Evolutionary conservation across 139 green algal genomes (phyloP), one percentile per base, ranked within the genome.

Genomic region (Chlorella sp.): DNA sequence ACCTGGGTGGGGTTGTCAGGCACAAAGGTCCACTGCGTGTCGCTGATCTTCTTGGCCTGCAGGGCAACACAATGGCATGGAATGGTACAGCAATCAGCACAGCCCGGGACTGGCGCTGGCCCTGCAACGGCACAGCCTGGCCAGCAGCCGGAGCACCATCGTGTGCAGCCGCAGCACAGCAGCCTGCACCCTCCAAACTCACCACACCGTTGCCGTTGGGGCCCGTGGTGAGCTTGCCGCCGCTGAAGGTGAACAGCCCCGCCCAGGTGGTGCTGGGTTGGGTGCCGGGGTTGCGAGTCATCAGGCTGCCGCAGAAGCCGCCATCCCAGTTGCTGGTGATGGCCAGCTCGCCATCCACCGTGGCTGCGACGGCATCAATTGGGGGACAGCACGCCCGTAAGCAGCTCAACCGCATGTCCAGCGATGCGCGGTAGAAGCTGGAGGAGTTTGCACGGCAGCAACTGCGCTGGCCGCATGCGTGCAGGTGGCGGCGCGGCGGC

Each of bases 131-230:
- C n/a, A n/a, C n/a, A n/a, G n/a, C n/a, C n/a, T n/a, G n/a, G n/a
- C n/a, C n/a, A n/a, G n/a, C n/a, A n/a, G n/a, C n/a, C n/a, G n/a
- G n/a, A n/a, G n/a, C n/a, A n/a, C n/a, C n/a, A n/a, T n/a, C n/a
- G n/a, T n/a, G n/a, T n/a, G n/a, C n/a, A n/a, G n/a, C n/a, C n/a
- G n/a, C n/a, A n/a, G n/a, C n/a, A n/a, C n/a, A n/a, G n/a, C n/a
- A n/a, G n/a, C n/a, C n/a, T n/a, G n/a, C n/a, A n/a, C n/a, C n/a
- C n/a, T n/a, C n/a, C n/a, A n/a, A n/a, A n/a, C n/a, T n/a, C 1
- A 21, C 7, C 67, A 80, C 80, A 32, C 80, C 80, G 15, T 74
- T 69, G 44, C 80, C 80, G 80, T 85, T 85, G 47, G 80, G 80
- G 0, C 80, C 80, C 7, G 64, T 85, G 21, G 65, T 85, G 23